These are phyloP conservation scores for Datura wrightii DNA, from an alignment of 257 asterid genomes.

Conservation along the genomic window DNA sequence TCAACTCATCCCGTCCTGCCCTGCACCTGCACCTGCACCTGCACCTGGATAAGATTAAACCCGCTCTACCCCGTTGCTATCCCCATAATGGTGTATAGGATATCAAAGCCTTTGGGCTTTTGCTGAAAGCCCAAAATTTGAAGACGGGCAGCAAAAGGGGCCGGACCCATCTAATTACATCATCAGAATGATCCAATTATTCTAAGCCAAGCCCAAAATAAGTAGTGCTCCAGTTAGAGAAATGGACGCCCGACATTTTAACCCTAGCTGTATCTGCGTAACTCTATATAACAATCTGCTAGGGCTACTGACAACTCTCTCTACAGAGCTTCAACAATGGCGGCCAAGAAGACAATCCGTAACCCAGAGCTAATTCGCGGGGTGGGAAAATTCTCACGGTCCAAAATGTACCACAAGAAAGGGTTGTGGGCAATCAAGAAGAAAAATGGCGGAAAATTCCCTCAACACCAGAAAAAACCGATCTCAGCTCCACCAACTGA, in stretches of 20 bases:
- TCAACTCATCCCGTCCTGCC: too few species aligned
- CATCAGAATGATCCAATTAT: not conserved
- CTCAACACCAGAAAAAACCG: slow-evolving; percentile 44
- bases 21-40: too few species aligned
- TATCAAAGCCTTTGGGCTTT: not conserved
- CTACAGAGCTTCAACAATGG: slow-evolving; percentile 42
- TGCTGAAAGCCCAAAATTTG: not conserved
- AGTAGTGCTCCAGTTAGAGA: too few species aligned
- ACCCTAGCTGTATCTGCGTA: not conserved
- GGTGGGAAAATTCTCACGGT: slow-evolving; percentile 46
- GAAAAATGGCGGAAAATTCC: slow-evolving; percentile 57
- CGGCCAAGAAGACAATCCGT: slow-evolving; percentile 48
- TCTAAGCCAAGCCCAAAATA: not conserved
- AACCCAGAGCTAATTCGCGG: slow-evolving; percentile 61
- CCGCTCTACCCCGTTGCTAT: too few species aligned
- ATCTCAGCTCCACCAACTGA: slow-evolving; percentile 36
- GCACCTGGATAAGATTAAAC: too few species aligned
- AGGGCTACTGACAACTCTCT: not conserved
- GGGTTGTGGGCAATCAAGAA: slow-evolving; percentile 63
- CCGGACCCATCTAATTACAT: not conserved
- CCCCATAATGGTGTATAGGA: too few species aligned
- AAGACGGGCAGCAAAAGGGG: not conserved
- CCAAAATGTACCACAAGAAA: slow-evolving; percentile 55
- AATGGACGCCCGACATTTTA: not conserved
- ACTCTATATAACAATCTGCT: not conserved